phyloP scores from a whole-genome alignment of 2,329 filamentous ascomycete genomes.

The Fusarium oligoseptatum region DNA sequence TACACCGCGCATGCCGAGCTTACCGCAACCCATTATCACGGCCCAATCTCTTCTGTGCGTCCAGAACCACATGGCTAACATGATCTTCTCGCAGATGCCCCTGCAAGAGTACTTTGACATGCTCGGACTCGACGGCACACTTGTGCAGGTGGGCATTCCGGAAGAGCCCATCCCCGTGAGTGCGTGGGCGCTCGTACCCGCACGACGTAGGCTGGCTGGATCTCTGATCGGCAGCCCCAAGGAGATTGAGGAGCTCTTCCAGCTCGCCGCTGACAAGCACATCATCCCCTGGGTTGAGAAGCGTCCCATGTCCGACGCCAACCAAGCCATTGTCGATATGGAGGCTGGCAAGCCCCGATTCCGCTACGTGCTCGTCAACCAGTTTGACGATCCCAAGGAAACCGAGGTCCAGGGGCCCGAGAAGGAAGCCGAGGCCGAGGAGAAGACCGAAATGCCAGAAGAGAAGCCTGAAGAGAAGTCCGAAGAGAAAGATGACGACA shows the following conservation, averaged over 20 bases:
- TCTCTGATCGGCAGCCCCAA: constrained; percentile 61
- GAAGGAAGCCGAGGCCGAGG: not conserved
- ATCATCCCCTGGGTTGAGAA: constrained; percentile 69
- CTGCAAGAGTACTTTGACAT: constrained; percentile 35
- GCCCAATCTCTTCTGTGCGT: not conserved
- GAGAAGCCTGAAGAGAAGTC: not conserved
- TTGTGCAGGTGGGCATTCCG: constrained; percentile 73
- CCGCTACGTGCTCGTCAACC: constrained; percentile 59
- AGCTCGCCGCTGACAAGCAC: constrained; percentile 67
- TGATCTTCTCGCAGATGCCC: constrained; percentile 29
- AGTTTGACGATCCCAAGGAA: not conserved
- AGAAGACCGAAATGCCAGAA: not conserved
- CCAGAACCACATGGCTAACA: not conserved
- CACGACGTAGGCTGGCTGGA: constrained; percentile 47
- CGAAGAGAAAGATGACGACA: not conserved
- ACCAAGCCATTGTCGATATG: constrained; percentile 67
- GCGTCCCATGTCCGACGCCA: constrained; percentile 66
- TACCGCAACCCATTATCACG: not conserved
- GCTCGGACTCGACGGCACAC: constrained; percentile 66
- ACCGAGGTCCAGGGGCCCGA: not conserved
- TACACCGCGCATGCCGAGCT: not conserved
- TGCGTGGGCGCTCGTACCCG: constrained; percentile 29
- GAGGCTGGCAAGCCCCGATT: constrained; percentile 64
- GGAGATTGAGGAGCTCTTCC: constrained; percentile 72
- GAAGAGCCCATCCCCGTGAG: constrained; percentile 47